Conservation (phyloP, 495 filamentous ascomycete genomes). For the Podospora fimiseda region DNA sequence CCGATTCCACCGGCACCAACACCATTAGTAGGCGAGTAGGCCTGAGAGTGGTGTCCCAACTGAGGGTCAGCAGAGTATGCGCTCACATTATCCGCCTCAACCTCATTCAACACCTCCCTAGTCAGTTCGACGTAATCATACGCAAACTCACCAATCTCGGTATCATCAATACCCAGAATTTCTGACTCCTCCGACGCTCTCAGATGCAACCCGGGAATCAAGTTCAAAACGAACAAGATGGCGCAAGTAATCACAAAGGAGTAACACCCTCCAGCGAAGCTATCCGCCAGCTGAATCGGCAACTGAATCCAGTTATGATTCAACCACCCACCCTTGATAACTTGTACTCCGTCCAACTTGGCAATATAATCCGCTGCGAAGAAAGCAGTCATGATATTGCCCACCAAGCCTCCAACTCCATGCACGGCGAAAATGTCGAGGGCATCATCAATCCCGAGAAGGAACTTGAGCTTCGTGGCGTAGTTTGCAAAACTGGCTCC, state of each 20-base stretch:
- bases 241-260: slow-evolving; percentile 80
- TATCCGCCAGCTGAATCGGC: slow-evolving; percentile 83
- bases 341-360: slow-evolving; percentile 68
- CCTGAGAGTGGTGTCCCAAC: background rate
- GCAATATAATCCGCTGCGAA: slow-evolving; percentile 93
- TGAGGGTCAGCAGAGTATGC: slow-evolving; percentile 21
- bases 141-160: slow-evolving; percentile 95
- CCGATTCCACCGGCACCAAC: slow-evolving; percentile 5
- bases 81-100: slow-evolving; percentile 39
- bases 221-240: slow-evolving; percentile 82
- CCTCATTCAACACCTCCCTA: slow-evolving; percentile 69
- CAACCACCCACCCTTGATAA: slow-evolving; percentile 81
- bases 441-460: slow-evolving; percentile 79
- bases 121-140: slow-evolving; percentile 95
- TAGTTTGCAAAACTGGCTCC: slow-evolving; percentile 87
- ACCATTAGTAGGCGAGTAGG: slow-evolving; percentile 5
- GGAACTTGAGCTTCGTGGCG: slow-evolving; percentile 92
- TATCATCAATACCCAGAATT: slow-evolving; percentile 87
- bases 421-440: slow-evolving; percentile 95
- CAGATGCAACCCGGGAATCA: slow-evolving; percentile 76
- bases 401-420: slow-evolving; percentile 78
- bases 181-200: slow-evolving; percentile 80
- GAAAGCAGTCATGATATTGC: slow-evolving; percentile 83
- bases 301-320: slow-evolving; percentile 88
- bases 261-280: slow-evolving; percentile 73